Evolutionary conservation across 176 grass and related monocot species (phyloP).

Genomic region (Canna indica): DNA sequence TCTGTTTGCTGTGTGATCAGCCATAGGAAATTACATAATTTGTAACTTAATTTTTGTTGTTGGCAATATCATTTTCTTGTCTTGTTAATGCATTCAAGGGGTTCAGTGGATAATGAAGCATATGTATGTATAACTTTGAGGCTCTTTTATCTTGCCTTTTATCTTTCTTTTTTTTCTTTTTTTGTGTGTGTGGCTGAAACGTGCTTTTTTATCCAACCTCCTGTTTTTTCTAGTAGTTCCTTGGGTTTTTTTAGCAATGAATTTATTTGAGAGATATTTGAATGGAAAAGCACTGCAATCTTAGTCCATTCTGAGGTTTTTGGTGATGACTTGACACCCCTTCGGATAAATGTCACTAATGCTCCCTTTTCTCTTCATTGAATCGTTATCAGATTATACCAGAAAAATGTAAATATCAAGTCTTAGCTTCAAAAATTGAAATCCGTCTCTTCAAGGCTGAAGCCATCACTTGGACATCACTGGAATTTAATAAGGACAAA

Average conservation of each 20-base stretch:
- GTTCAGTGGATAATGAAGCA: background rate
- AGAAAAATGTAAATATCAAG: constrained; percentile 30
- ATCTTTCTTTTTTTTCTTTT: background rate
- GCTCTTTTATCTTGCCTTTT: background rate
- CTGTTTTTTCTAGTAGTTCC: background rate
- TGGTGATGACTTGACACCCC: background rate
- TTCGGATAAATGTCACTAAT: background rate
- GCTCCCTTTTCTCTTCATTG: background rate
- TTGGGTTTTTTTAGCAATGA: background rate
- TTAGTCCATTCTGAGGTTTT: background rate
- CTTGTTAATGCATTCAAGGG: too few species aligned
- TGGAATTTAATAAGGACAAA: constrained; percentile 36
- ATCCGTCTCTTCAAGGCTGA: constrained; percentile 39
- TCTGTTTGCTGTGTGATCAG: too few species aligned
- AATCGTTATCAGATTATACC: constrained; percentile 21
- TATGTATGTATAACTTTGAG: background rate
- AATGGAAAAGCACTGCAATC: background rate
- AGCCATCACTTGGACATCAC: constrained; percentile 32
- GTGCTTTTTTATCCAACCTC: background rate
- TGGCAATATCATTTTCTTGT: too few species aligned
- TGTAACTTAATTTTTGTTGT: too few species aligned
- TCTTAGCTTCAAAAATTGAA: constrained; percentile 42
- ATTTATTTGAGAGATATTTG: background rate
- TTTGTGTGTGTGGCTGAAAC: background rate
- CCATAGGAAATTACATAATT: too few species aligned